Evolutionary conservation across 148 eudicot genomes (phyloP).

Genomic region (Hydrangea macrophylla): DNA sequence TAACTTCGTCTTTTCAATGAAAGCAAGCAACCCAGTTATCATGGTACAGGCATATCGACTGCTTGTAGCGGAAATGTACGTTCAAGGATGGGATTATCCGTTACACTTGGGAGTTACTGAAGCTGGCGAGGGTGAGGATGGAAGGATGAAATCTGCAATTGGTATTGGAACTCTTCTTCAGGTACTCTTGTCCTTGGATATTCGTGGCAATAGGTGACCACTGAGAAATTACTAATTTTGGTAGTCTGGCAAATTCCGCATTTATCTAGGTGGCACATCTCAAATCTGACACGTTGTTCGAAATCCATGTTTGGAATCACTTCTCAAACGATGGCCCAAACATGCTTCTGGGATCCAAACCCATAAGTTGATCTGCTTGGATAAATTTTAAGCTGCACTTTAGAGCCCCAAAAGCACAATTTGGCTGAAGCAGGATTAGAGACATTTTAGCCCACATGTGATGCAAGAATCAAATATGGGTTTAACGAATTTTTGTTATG

Average conservation of each 20-base stretch:
- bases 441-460: no score
- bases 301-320: neutral
- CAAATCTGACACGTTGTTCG: no score
- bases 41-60: constrained; percentile 98
- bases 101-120: constrained; percentile 96
- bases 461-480: no score
- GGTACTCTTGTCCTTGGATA: constrained; percentile 30
- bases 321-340: no score
- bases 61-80: constrained; percentile 92
- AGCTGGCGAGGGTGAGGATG: constrained; percentile 99
- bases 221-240: neutral
- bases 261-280: neutral
- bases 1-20: constrained; percentile 95
- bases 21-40: constrained; percentile 97
- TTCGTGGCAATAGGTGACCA: neutral
- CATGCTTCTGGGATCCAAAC: no score
- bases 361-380: no score
- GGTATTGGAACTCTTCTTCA: constrained; percentile 99
- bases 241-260: neutral
- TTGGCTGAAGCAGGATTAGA: no score
- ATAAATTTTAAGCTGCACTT: no score
- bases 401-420: no score
- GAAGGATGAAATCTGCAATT: constrained; percentile 97
- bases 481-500: no score
- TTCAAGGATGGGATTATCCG: constrained; percentile 96